Percentiles rank a stretch among this genome's conserved stretches.
Evolutionary conservation across 805 yeast genomes (phyloP).

Genomic region (Yueomyces sinensis): DNA sequence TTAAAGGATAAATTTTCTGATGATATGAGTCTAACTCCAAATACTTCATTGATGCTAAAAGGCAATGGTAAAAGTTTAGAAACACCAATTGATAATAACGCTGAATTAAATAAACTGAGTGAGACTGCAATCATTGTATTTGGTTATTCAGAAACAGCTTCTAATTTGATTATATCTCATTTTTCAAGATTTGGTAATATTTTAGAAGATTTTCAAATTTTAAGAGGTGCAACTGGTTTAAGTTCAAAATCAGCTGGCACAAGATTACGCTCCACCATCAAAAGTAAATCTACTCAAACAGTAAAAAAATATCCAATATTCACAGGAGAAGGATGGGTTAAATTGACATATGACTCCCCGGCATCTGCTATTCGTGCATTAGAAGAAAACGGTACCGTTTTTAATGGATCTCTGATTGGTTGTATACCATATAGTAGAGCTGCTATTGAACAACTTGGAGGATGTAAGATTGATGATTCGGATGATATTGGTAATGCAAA

Average conservation of each 20-base stretch:
- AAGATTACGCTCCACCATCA: conserved; percentile 7
- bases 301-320: conserved; percentile 47
- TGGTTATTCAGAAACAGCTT: conserved; percentile 74
- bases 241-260: conserved; percentile 11
- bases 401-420: conserved; percentile 53
- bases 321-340: conserved; percentile 86
- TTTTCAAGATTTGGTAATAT: conserved; percentile 72
- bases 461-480: conserved; percentile 20
- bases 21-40: background rate
- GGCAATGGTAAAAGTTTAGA: no score
- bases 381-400: conserved; percentile 64
- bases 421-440: conserved; percentile 55
- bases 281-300: conserved; percentile 1
- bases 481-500: conserved; percentile 20
- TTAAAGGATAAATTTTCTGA: background rate
- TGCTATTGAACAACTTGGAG: conserved; percentile 45
- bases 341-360: conserved; percentile 66
- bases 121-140: conserved; percentile 70
- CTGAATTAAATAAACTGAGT: background rate
- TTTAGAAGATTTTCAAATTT: conserved; percentile 54
- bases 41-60: background rate
- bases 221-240: conserved; percentile 23
- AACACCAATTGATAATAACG: background rate
- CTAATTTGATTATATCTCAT: conserved; percentile 53
- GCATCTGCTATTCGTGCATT: conserved; percentile 72